A percentile compares a stretch with the other conserved stretches of the same genome.
Evolutionary conservation across 331 rosid species (phyloP).

Genomic region (Rhamnella rubrinervis): DNA sequence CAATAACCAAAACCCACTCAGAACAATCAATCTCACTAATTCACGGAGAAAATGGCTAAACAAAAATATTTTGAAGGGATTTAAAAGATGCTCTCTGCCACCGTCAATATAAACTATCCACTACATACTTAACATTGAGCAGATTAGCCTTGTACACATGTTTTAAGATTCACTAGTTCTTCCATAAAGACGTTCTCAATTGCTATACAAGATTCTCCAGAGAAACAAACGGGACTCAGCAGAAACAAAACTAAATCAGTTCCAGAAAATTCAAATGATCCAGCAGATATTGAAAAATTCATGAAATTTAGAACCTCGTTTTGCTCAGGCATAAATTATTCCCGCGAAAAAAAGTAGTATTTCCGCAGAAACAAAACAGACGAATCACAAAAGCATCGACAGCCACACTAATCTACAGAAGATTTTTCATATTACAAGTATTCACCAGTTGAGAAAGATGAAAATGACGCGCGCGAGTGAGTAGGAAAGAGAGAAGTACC

Average conservation of each 20-base stretch:
- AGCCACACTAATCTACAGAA: neutral
- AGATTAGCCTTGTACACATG: neutral
- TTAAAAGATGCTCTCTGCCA: neutral
- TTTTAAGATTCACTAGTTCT: neutral
- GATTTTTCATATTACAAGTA: neutral
- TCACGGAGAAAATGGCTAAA: neutral
- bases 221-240: neutral
- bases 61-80: neutral
- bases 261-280: neutral
- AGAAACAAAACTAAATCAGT: neutral
- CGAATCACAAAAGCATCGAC: neutral
- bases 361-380: slow-evolving; percentile 5
- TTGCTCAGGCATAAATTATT: neutral
- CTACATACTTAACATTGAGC: neutral
- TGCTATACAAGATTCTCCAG: neutral
- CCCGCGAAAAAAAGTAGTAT: neutral
- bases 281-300: neutral
- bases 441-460: neutral
- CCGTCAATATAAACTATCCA: neutral
- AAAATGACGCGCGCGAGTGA: neutral
- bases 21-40: slow-evolving; percentile 17
- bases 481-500: slow-evolving; percentile 1
- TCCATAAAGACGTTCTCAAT: neutral
- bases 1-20: slow-evolving; percentile 22
- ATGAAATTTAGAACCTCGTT: neutral